Base-by-base conservation (phyloP, 208 protist species). In the Trypanosoma avium region DNA sequence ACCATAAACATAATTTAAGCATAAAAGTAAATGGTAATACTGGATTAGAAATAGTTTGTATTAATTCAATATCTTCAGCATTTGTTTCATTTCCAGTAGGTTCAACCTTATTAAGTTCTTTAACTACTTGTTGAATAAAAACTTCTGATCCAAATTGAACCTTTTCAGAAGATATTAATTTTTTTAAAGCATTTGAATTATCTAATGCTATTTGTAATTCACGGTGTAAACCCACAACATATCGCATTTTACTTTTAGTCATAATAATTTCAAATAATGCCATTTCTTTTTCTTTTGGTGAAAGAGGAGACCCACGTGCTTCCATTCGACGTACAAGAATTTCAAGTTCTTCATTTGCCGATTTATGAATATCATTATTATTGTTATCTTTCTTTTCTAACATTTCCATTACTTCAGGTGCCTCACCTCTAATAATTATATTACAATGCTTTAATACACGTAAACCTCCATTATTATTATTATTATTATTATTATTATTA, bases 11-110 rank as follows among this genome's bases (percentile, higher is more conserved):
- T 66, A 79, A 82, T 61, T 96, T 96, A 1, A 96, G 73, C 86
- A 96, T 93, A 72, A 93, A 96, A 22, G 90, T 93, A 67, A 90
- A 96, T 9, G 90, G 90, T 3, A 96, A 32, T 26, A 96, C 90
- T 0, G 90, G 90, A 6, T 21, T 65, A 27, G 75, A 75, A 1
- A 86, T 47, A 0, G 29, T 48, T 24, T 72, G 53, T 5, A 69
- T 69, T 6, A 63, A 43, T n/a, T 81, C 67, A 0, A 79, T 60
- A 33, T 71, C 61, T 40, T 78, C 71, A n/a, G 79, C 73, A 0
- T 67, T 57, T 9, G 26, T 63, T 4, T 65, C 57, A 15, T 22
- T 77, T 24, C 46, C 67, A 33, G 62, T 49, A 4, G 53, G 32
- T 30, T 32, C 49, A 46, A 56, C 58, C 38, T 75, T 69, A 56